Base-by-base conservation (phyloP, 768 basidiomycete genomes). In the Chalciporus piperatus region DNA sequence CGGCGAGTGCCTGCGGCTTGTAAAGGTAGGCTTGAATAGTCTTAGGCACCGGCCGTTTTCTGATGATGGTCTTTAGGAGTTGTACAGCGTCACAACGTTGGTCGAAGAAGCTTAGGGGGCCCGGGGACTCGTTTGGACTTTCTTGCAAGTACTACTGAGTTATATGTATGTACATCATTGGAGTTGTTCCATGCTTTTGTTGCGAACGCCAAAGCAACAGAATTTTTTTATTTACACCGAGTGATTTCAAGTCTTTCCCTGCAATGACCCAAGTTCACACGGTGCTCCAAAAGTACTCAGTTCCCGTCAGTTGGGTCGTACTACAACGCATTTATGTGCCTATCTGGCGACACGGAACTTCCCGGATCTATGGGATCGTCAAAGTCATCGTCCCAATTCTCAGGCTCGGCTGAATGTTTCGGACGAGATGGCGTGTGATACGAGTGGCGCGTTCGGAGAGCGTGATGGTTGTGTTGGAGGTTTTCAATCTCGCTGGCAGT, bases 381-480 rank as follows among this genome's bases (percentile, higher is more conserved):
- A 55, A 83, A 81, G 43, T 85, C 83, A 12, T 84, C 83, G 57
- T 84, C 83, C 82, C 83, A 84, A 54, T 79, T 81, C 65, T 84
- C 82, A 25, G 69, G 67, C 20, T 72, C 69, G 41, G 50, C n/a
- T 28, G 33, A 35, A 33, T 43, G 44, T 54, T 56, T 56, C 20
- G 68, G 59, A 52, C 67, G 59, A 41, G 65, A 59, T 8, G 63
- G 46, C n/a, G 58, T 61, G 19, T 70, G 60, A 32, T 74, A 63
- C 20, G 63, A 58, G 51, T 60, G 66, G 11, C 70, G 66, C 17
- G 66, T 68, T 50, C 61, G 58, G 23, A 65, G 51, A 7, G 53
- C n/a, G 41, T 62, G 66, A 20, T 48, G 52, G n/a, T 49, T 61
- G 14, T 50, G 51, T 25, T 66, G 63, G n/a, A 64, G 48, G 10